Base-by-base conservation (phyloP, 1,284 basidiomycete genomes). In the Apiotrichum laibachii region DNA sequence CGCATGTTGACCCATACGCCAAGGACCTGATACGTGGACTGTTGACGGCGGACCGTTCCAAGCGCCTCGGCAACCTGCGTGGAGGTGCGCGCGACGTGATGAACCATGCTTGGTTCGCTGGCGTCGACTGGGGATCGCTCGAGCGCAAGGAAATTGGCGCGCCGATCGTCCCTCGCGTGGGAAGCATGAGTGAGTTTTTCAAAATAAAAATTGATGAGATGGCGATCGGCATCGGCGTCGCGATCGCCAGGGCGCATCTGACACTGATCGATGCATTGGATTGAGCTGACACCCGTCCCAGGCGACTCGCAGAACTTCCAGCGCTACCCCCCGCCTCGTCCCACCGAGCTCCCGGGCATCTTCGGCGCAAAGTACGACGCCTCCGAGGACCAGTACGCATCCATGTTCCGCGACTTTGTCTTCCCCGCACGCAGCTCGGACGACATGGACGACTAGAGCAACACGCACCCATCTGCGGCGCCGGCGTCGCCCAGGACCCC, bases 51-150 rank as follows among this genome's bases (percentile, higher is more conserved):
- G 80, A 81, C 63, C 72, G 79, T 37, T 77, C 75, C 42, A 78
- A 77, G 59, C 72, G 81, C 18, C 67, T 82, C 13, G 81, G 81
- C 19, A 82, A 82, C 64, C 65, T 82, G 37, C 67, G 77, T 47
- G 80, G 79, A 16, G 81, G 81, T 5, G 79, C 80, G 1, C 72
- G 69, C 56, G 81, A 82, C 61, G 79, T 82, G 31, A 80, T 80
- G 77, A 72, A 68, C 34, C 80, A 81, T 66, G 62, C 72, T 3
- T 81, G 80, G 80, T 81, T 81, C 63, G 69, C 74, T 3, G 80
- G 80, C n/a, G 81, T 81, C 13, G 80, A 81, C 60, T 81, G 81
- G 79, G 69, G 71, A 49, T 74, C 71, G 26, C 62, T 80, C 43
- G 78, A 81, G 64, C 68, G 72, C 66, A 76, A 77, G 61, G 72